Conservation (phyloP, 2,329 filamentous ascomycete genomes). For the Phaeosphaeriaceae sp. region DNA sequence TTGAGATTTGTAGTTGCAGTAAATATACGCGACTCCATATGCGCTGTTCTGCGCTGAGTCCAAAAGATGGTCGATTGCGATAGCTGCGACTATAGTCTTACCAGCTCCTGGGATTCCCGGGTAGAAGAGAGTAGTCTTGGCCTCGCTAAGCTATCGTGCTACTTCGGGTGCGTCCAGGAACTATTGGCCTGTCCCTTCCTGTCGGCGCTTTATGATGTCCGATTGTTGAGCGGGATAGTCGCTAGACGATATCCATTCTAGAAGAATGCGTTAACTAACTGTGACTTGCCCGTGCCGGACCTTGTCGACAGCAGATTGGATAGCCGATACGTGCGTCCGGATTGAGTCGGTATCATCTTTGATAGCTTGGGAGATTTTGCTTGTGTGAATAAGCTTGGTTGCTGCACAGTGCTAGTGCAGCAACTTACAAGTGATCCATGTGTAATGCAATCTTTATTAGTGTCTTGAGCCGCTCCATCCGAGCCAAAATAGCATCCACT, state of each 20-base stretch:
- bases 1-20: slow-evolving; percentile 52
- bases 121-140: slow-evolving; percentile 21
- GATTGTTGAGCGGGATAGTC: slow-evolving; percentile 20
- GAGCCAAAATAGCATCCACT: slow-evolving; percentile 20
- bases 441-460: too few species aligned
- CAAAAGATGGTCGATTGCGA: slow-evolving; percentile 20
- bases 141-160: slow-evolving; percentile 15
- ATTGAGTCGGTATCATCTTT: too few species aligned
- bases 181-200: too few species aligned
- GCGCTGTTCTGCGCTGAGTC: slow-evolving; percentile 9
- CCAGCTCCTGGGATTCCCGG: slow-evolving; percentile 36
- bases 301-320: too few species aligned
- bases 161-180: slow-evolving; percentile 14
- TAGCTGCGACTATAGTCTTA: slow-evolving; percentile 36
- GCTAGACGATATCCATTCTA: too few species aligned
- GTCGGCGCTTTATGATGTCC: slow-evolving; percentile 14
- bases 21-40: slow-evolving; percentile 55
- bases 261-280: slow-evolving; percentile 17
- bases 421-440: too few species aligned
- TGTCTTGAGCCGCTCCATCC: slow-evolving; percentile 25
- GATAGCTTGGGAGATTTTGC: too few species aligned
- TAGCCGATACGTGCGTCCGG: too few species aligned
- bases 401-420: neutral
- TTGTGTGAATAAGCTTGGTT: slow-evolving; percentile 4
- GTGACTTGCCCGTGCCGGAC: slow-evolving; percentile 12